Evolutionary conservation across 208 protist species (phyloP).

Genomic region (Histomonas meleagridis): DNA sequence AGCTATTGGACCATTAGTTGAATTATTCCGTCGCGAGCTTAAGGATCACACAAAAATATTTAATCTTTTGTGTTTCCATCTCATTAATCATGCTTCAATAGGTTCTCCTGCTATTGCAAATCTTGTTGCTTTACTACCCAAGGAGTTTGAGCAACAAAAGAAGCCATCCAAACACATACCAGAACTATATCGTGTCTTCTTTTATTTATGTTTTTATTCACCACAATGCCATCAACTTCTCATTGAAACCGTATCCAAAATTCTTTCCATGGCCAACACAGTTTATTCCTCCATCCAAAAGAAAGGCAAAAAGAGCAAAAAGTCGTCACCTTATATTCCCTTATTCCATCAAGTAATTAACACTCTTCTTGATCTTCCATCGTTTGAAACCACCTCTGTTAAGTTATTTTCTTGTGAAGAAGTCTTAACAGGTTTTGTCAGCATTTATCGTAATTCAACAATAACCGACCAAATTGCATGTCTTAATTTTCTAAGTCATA

Average conservation of each 20-base stretch:
- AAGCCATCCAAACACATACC: neutral
- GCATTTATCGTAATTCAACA: no score
- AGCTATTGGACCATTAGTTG: neutral
- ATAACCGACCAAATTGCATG: no score
- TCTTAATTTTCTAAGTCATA: no score
- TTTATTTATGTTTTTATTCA: neutral
- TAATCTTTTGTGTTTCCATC: neutral
- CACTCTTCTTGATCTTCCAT: no score
- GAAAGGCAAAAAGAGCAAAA: no score
- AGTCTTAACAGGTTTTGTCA: no score
- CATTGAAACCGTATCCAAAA: neutral
- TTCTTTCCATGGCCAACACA: neutral
- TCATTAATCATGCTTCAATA: neutral
- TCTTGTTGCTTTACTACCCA: neutral
- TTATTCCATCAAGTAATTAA: no score
- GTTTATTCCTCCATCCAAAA: no score
- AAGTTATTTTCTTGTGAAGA: no score
- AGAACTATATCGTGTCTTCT: neutral
- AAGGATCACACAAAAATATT: neutral
- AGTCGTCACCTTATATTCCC: no score
- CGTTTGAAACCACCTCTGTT: no score
- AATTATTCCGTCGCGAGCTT: neutral
- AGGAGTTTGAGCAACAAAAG: neutral
- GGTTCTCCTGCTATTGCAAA: neutral
- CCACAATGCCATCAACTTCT: neutral